phyloP scores from a whole-genome alignment of 495 filamentous ascomycete species.

The Annulohypoxylon moriforme region DNA sequence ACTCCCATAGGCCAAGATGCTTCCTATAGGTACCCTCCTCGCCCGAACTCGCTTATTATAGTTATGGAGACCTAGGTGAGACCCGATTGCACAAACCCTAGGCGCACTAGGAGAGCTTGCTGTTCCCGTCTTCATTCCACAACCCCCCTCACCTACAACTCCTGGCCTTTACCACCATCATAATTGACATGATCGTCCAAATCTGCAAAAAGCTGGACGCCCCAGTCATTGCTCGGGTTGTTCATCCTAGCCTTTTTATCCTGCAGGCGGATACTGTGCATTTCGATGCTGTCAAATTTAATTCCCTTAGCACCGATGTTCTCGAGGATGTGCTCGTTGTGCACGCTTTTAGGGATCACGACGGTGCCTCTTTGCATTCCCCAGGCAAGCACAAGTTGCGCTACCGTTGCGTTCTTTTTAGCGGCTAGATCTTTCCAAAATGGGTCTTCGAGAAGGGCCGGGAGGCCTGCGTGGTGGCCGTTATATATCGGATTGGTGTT shows the following conservation, averaged over 20 bases:
- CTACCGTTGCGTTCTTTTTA: slow-evolving; percentile 69
- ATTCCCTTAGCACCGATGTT: slow-evolving; percentile 46
- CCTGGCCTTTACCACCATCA: slow-evolving; percentile 13
- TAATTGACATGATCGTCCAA: slow-evolving; percentile 52
- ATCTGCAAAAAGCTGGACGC: slow-evolving; percentile 68
- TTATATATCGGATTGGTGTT: slow-evolving; percentile 75
- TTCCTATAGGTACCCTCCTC: too few species aligned
- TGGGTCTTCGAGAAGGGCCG: slow-evolving; percentile 62
- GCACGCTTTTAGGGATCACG: slow-evolving; percentile 72
- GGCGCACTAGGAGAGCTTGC: too few species aligned
- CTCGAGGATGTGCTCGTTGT: slow-evolving; percentile 51
- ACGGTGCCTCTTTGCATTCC: slow-evolving; percentile 71
- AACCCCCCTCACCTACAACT: slow-evolving; percentile 22
- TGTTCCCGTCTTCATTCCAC: too few species aligned
- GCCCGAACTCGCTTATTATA: too few species aligned
- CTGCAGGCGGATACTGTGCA: background rate
- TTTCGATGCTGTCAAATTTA: slow-evolving; percentile 64
- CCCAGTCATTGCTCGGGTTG: slow-evolving; percentile 66
- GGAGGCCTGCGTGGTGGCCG: slow-evolving; percentile 44
- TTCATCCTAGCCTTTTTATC: slow-evolving; percentile 72
- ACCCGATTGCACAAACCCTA: too few species aligned
- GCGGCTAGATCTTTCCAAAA: slow-evolving; percentile 69
- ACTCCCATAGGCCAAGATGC: too few species aligned
- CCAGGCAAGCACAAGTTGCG: slow-evolving; percentile 72
- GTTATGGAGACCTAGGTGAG: too few species aligned